Evolutionary conservation across 345 rosid species (phyloP).

Genomic region (Psidium guajava): DNA sequence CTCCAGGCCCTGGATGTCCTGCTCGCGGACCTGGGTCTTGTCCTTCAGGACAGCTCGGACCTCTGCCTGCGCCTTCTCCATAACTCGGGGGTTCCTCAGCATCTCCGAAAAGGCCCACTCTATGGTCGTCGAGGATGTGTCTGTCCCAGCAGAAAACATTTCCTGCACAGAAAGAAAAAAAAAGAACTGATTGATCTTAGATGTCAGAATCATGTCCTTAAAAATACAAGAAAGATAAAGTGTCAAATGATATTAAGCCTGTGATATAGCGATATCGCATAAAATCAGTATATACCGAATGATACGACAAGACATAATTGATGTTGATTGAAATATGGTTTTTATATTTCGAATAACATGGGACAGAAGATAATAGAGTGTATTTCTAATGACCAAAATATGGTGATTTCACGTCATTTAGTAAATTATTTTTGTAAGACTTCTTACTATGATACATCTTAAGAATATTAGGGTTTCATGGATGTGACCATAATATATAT

Average conservation of each 20-base stretch:
- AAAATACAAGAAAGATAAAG: neutral
- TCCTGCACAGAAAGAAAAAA: neutral
- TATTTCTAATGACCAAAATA: too few species aligned
- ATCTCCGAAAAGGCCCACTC: conserved; percentile 14
- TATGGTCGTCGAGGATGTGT: conserved; percentile 4
- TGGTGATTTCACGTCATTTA: too few species aligned
- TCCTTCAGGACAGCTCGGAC: neutral
- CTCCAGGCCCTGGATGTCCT: neutral
- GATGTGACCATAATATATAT: neutral
- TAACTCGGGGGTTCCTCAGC: conserved; percentile 2
- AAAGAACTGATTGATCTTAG: neutral
- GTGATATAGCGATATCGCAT: neutral
- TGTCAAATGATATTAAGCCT: neutral
- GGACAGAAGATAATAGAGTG: too few species aligned
- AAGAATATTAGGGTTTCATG: neutral
- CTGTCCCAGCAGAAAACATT: conserved; percentile 6
- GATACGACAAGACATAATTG: neutral
- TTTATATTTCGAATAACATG: too few species aligned
- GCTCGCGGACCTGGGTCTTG: neutral
- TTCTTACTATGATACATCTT: neutral
- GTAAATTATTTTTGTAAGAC: too few species aligned
- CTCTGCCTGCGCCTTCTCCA: conserved; percentile 8
- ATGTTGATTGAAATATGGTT: neutral
- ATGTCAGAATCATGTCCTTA: neutral
- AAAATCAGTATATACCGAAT: neutral